Percentiles rank a stretch among this genome's conserved stretches.
Conservation (phyloP, 1,139 yeast genomes). For the Nakaseomyces delphensis region DNA sequence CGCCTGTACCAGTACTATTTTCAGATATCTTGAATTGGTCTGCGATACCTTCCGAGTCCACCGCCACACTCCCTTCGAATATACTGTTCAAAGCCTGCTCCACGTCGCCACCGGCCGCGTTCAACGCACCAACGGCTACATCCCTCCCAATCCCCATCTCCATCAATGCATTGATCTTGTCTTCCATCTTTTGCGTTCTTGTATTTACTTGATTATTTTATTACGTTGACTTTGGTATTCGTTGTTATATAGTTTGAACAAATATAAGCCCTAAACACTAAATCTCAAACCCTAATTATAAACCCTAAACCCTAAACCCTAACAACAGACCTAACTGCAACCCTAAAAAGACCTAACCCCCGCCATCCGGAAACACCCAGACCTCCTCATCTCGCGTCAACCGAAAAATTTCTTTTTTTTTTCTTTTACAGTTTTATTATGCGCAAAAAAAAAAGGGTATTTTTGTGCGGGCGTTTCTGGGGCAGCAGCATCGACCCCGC, state of each 20-base stretch:
- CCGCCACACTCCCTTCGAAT: constrained; percentile 9
- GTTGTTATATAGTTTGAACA: neutral
- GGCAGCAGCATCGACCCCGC: too few species aligned
- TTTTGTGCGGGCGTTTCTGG: neutral
- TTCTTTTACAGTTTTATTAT: too few species aligned
- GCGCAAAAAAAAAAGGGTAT: neutral
- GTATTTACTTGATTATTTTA: neutral
- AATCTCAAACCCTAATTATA: neutral
- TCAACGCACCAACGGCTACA: constrained; percentile 24
- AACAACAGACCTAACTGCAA: neutral
- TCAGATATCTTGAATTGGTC: neutral
- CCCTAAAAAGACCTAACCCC: neutral
- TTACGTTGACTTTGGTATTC: too few species aligned
- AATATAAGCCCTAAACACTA: neutral
- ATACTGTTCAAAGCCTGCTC: constrained; percentile 28
- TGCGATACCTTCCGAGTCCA: neutral
- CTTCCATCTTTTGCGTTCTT: neutral
- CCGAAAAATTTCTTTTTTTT: too few species aligned
- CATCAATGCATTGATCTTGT: constrained; percentile 14
- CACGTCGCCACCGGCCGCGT: constrained; percentile 19
- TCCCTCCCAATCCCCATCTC: constrained; percentile 29
- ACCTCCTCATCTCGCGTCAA: too few species aligned
- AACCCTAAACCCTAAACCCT: neutral
- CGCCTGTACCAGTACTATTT: neutral
- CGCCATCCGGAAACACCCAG: neutral